These are phyloP conservation scores for Phanerochaete carnosa DNA, from an alignment of 768 basidiomycete species.

Conservation along the genomic window DNA sequence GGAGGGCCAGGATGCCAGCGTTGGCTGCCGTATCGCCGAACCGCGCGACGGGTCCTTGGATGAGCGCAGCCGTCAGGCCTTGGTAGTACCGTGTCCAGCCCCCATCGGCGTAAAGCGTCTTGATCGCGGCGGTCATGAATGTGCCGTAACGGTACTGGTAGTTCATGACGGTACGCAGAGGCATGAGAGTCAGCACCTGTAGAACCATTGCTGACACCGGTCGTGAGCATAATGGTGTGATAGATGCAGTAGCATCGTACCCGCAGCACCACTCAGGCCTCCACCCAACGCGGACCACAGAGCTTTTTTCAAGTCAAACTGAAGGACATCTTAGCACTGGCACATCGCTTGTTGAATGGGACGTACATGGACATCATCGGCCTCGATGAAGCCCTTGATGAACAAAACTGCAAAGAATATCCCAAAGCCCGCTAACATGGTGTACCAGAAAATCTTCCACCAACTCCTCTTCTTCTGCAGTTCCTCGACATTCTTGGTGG, in stretches of 20 bases:
- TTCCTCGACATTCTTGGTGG: constrained; percentile 4
- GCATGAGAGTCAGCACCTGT: constrained; percentile 91
- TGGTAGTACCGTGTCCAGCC: constrained; percentile 86
- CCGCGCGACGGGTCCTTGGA: constrained; percentile 81
- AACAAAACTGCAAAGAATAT: constrained; percentile 45
- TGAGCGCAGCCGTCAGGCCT: constrained; percentile 78
- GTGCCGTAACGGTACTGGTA: constrained; percentile 93
- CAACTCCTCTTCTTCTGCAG: constrained; percentile 20
- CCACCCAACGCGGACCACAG: constrained; percentile 85
- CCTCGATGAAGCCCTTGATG: constrained; percentile 68
- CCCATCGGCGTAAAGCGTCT: constrained; percentile 72
- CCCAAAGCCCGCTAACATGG: constrained; percentile 33
- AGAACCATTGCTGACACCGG: constrained; percentile 76
- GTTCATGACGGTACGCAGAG: constrained; percentile 97
- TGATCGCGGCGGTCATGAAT: constrained; percentile 57
- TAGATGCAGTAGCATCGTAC: constrained; percentile 32
- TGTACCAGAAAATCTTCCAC: constrained; percentile 30
- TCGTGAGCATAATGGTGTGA: not conserved
- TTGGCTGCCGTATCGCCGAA: constrained; percentile 98
- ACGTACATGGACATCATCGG: constrained; percentile 63
- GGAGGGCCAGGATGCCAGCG: constrained; percentile 83
- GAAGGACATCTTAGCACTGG: constrained; percentile 4
- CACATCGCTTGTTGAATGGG: not conserved
- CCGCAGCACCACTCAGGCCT: constrained; percentile 85
- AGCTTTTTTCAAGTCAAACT: constrained; percentile 82